Conservation (phyloP, 352 stramenopile genomes). For the Globisporangium okanoganense region DNA sequence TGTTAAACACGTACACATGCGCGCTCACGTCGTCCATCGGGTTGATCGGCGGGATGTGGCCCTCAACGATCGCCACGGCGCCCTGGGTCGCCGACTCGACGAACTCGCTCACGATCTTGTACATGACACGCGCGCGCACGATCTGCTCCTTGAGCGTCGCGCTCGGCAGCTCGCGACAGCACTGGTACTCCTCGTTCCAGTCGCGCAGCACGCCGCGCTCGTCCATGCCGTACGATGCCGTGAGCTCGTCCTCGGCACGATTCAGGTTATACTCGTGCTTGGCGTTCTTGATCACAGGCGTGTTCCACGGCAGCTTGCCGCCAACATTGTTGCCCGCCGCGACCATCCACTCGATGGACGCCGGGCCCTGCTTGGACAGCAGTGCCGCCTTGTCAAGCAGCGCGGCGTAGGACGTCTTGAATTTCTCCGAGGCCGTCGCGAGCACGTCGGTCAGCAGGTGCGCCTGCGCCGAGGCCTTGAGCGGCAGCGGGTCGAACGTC, state of each 20-base stretch:
- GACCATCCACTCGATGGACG: conserved; percentile 87
- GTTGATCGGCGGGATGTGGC: conserved; percentile 95
- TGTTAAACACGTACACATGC: conserved; percentile 97
- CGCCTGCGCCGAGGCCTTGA: conserved; percentile 30
- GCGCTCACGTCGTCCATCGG: conserved; percentile 91
- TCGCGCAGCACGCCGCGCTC: conserved; percentile 90
- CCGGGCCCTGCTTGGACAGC: conserved; percentile 68
- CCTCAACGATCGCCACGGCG: conserved; percentile 92
- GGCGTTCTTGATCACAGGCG: conserved; percentile 26
- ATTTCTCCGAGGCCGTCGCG: conserved; percentile 56
- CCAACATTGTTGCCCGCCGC: conserved; percentile 69
- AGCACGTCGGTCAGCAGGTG: conserved; percentile 86
- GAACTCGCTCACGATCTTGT: conserved; percentile 96
- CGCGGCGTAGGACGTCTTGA: conserved; percentile 63
- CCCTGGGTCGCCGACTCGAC: conserved; percentile 88
- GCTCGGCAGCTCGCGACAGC: conserved; percentile 77
- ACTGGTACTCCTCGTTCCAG: conserved; percentile 98
- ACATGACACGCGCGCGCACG: conserved; percentile 90
- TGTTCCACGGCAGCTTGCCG: conserved; percentile 81
- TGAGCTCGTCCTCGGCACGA: conserved; percentile 90
- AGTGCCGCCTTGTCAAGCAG: conserved; percentile 78
- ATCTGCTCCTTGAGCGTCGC: conserved; percentile 86
- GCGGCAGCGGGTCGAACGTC: conserved; percentile 82
- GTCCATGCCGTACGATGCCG: conserved; percentile 89
- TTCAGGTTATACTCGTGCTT: conserved; percentile 77